Percentiles rank a stretch among this genome's conserved stretches.
These are phyloP conservation scores for Phaeophleospora eucalypticola DNA, from an alignment of 2,329 filamentous ascomycete species.

Conservation along the genomic window DNA sequence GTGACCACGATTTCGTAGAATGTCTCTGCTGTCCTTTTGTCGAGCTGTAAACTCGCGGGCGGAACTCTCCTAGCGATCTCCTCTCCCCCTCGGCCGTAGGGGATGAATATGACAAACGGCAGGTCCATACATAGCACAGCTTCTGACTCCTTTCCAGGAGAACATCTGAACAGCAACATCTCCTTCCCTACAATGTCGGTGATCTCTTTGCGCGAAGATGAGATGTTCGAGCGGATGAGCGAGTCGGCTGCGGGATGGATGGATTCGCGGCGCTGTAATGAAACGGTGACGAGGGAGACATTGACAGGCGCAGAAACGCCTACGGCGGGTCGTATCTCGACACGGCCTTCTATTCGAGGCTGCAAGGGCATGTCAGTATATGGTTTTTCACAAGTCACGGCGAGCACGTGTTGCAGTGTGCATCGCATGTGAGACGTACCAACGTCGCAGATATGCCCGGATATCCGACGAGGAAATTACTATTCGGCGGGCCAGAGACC, in stretches of 20 bases:
- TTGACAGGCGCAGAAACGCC: constrained; percentile 86
- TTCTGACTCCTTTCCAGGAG: constrained; percentile 78
- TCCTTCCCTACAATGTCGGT: constrained; percentile 94
- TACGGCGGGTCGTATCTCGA: constrained; percentile 84
- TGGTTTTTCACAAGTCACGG: not conserved
- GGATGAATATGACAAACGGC: constrained; percentile 95
- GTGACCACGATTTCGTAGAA: constrained; percentile 95
- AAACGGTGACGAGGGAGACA: constrained; percentile 90
- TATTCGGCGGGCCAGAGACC: constrained; percentile 95
- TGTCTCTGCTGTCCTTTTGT: constrained; percentile 91
- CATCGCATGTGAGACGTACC: constrained; percentile 55
- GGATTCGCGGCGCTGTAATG: constrained; percentile 85
- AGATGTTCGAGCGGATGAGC: constrained; percentile 84
- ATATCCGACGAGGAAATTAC: constrained; percentile 93
- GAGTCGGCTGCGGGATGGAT: constrained; percentile 96
- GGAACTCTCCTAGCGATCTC: constrained; percentile 87
- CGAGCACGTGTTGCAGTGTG: not conserved
- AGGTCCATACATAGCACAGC: constrained; percentile 93
- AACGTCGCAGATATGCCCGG: constrained; percentile 95
- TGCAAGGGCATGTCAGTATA: constrained; percentile 36
- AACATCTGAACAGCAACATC: constrained; percentile 83
- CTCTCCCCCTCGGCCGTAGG: constrained; percentile 84
- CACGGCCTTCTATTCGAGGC: constrained; percentile 96
- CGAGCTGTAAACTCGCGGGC: constrained; percentile 83
- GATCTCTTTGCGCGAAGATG: constrained; percentile 77